Conservation (phyloP, 2,329 filamentous ascomycete genomes). For the Lecanicillium sp. region DNA sequence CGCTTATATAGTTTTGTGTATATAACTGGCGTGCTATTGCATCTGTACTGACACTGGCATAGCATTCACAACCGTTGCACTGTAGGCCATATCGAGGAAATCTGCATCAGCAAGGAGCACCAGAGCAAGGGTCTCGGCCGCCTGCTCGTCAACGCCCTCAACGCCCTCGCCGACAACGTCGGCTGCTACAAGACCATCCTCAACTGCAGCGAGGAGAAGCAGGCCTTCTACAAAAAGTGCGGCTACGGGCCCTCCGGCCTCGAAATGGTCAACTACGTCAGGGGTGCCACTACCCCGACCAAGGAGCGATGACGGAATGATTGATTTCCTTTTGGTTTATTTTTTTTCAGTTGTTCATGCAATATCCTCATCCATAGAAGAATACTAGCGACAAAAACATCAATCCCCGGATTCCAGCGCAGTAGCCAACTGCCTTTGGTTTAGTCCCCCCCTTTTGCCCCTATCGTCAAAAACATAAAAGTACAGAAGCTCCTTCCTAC, state of each 20-base stretch:
- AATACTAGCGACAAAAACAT: too few species aligned
- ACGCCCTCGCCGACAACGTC: slow-evolving; percentile 63
- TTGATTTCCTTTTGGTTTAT: too few species aligned
- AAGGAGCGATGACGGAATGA: too few species aligned
- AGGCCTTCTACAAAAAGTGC: slow-evolving; percentile 61
- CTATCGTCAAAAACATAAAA: not conserved
- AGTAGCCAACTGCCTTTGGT: too few species aligned
- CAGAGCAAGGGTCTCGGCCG: slow-evolving; percentile 76
- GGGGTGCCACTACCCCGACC: slow-evolving; percentile 4
- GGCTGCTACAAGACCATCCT: slow-evolving; percentile 76
- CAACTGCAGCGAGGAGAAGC: slow-evolving; percentile 72
- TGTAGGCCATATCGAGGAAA: slow-evolving; percentile 80
- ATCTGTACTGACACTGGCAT: not conserved
- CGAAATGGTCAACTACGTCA: slow-evolving; percentile 14
- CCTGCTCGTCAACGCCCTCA: slow-evolving; percentile 70
- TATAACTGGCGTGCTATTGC: too few species aligned
- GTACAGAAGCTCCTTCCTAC: not conserved
- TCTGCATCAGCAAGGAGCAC: slow-evolving; percentile 71
- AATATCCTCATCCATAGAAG: too few species aligned
- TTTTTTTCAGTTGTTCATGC: too few species aligned
- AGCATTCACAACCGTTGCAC: slow-evolving; percentile 61
- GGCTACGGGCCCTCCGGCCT: slow-evolving; percentile 17
- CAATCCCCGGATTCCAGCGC: too few species aligned
- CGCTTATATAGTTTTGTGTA: not conserved
- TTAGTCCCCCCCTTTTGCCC: not conserved